Percentiles rank a stretch among this genome's conserved stretches.
phyloP scores from a whole-genome alignment of 2,329 filamentous ascomycete species.

The Botrytis byssoidea region DNA sequence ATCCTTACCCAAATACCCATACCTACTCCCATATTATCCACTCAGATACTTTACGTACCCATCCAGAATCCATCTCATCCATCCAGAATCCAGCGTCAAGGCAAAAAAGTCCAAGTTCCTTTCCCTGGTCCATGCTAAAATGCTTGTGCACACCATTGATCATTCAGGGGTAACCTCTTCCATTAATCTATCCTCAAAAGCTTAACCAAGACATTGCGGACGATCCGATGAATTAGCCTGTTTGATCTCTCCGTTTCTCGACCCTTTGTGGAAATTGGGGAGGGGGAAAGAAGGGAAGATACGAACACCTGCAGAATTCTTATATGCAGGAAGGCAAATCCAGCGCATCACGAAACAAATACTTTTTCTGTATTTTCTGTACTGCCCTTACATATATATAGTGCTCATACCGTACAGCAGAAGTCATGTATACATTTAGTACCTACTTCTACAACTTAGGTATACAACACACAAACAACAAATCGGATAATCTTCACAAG shows the following conservation, averaged over 20 bases:
- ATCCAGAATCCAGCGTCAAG: neutral
- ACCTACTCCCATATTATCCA: neutral
- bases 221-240: constrained; percentile 5
- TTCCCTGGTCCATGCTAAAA: neutral
- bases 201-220: neutral
- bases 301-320: neutral
- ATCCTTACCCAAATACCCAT: neutral
- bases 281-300: neutral
- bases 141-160: neutral
- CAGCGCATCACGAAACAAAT: neutral
- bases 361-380: neutral
- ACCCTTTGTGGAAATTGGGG: neutral
- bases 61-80: neutral
- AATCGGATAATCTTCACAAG: neutral
- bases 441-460: neutral
- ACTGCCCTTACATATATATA: neutral
- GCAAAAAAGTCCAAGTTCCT: neutral
- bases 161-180: neutral
- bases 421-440: neutral
- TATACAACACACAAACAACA: neutral
- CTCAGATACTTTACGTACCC: neutral
- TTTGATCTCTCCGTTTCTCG: neutral
- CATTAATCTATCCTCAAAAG: neutral
- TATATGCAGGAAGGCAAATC: neutral
- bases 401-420: neutral